phyloP scores from a whole-genome alignment of 495 filamentous ascomycete species.

The Diplogelasinospora grovesii region DNA sequence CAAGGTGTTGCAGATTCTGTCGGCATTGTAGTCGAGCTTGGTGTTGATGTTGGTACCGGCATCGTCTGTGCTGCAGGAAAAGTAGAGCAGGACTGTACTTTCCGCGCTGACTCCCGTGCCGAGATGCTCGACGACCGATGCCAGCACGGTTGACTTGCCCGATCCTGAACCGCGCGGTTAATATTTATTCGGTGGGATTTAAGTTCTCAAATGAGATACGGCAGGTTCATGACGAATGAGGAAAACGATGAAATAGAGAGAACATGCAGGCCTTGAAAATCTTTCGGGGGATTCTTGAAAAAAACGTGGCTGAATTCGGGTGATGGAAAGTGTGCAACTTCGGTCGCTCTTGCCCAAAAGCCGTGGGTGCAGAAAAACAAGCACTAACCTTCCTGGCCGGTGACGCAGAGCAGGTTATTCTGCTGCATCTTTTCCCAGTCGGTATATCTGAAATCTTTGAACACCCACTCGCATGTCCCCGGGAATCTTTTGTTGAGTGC shows the following conservation, averaged over 20 bases:
- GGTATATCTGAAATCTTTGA: slow-evolving; percentile 5
- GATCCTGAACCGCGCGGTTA: too few relatives aligned
- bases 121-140: slow-evolving; percentile 11
- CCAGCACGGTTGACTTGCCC: slow-evolving; percentile 18
- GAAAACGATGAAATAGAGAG: too few relatives aligned
- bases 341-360: too few relatives aligned
- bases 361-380: too few relatives aligned
- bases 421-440: slow-evolving; percentile 4
- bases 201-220: too few relatives aligned
- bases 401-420: slow-evolving; percentile 10
- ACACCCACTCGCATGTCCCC: slow-evolving; percentile 18
- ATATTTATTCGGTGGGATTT: too few relatives aligned
- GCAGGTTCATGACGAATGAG: too few relatives aligned
- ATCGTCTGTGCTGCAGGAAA: slow-evolving; percentile 7
- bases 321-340: too few relatives aligned
- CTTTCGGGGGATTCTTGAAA: too few relatives aligned
- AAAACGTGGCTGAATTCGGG: too few relatives aligned
- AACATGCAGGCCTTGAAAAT: too few relatives aligned
- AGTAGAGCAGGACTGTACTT: slow-evolving; percentile 12
- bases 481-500: slow-evolving; percentile 13
- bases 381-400: slow-evolving; percentile 18
- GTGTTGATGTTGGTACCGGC: background rate
- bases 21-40: slow-evolving; percentile 5
- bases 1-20: slow-evolving; percentile 15
- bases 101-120: background rate